phyloP scores from a whole-genome alignment of 1,284 basidiomycete species.

The Mrakiaceae sp. region DNA sequence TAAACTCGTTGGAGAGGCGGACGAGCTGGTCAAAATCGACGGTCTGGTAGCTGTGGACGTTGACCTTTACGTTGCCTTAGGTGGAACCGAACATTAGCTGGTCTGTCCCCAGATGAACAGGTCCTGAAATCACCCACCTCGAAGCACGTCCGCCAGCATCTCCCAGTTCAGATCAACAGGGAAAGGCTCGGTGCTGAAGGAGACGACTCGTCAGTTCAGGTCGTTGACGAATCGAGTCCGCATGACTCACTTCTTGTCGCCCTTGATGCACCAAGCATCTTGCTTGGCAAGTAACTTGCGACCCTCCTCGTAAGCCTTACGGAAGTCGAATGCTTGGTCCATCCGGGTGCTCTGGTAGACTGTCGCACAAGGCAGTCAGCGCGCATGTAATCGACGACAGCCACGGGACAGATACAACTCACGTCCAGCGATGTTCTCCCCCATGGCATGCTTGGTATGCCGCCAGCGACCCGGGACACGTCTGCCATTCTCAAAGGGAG shows the following conservation, averaged over 20 bases:
- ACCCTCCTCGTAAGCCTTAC: constrained; percentile 57
- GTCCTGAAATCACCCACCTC: constrained; percentile 30
- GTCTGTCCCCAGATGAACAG: too few species aligned
- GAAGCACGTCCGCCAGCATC: constrained; percentile 70
- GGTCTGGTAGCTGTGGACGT: constrained; percentile 43
- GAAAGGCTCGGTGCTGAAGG: constrained; percentile 41
- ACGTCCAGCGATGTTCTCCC: constrained; percentile 6
- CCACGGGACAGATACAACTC: neutral
- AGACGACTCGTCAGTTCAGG: neutral
- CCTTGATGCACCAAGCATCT: constrained; percentile 54
- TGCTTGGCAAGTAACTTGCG: constrained; percentile 60
- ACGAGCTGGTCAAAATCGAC: constrained; percentile 55
- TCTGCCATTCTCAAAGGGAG: constrained; percentile 26
- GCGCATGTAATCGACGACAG: too few species aligned
- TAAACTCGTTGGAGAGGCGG: constrained; percentile 66
- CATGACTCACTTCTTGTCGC: constrained; percentile 25
- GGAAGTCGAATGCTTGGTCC: constrained; percentile 45
- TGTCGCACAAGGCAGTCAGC: constrained; percentile 14
- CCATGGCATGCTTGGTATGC: constrained; percentile 28
- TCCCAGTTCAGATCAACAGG: constrained; percentile 75
- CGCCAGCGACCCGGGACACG: constrained; percentile 17
- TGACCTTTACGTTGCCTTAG: constrained; percentile 46
- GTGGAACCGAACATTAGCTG: too few species aligned
- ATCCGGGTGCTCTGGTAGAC: constrained; percentile 40
- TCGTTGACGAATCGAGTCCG: neutral